A percentile compares a stretch with the other conserved stretches of the same genome.
Evolutionary conservation across 2,329 filamentous ascomycete genomes (phyloP).

Genomic region (Amesomyces nigricolor): DNA sequence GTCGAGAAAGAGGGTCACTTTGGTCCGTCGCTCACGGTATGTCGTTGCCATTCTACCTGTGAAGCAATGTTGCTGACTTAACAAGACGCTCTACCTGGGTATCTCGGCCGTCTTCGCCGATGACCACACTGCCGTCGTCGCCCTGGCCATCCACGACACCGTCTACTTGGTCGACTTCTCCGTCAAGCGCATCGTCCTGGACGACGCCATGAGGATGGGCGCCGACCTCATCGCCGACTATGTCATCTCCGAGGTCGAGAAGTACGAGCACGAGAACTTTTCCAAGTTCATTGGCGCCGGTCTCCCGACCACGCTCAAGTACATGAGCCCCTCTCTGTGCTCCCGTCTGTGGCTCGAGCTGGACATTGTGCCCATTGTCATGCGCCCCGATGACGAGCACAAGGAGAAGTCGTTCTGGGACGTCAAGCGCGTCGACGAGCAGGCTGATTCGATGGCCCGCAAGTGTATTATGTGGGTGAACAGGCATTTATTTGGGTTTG

Average conservation of each 20-base stretch:
- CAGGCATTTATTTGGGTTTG: not conserved
- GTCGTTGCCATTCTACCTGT: conserved; percentile 11
- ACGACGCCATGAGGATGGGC: conserved; percentile 35
- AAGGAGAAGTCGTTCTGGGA: conserved; percentile 44
- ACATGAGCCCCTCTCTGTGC: conserved; percentile 59
- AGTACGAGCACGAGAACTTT: conserved; percentile 59
- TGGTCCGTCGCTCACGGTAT: conserved; percentile 43
- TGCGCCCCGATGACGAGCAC: conserved; percentile 44
- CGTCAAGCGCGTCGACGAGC: conserved; percentile 64
- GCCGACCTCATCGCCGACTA: conserved; percentile 52
- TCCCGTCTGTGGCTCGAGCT: conserved; percentile 70
- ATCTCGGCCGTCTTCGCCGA: conserved; percentile 52
- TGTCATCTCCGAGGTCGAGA: conserved; percentile 50
- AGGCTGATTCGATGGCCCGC: conserved; percentile 74
- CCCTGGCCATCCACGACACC: conserved; percentile 66
- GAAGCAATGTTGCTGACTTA: not conserved
- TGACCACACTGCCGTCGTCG: conserved; percentile 51
- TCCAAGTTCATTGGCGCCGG: conserved; percentile 72
- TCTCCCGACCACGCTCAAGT: conserved; percentile 54
- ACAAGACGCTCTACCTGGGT: conserved; percentile 55
- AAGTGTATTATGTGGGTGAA: conserved; percentile 65
- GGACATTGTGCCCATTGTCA: conserved; percentile 67
- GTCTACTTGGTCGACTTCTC: conserved; percentile 71
- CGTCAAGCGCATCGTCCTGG: conserved; percentile 50
- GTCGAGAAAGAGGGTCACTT: conserved; percentile 40